Base-by-base conservation (phyloP, 2,329 filamentous ascomycete species). In the Fusarium buharicum region DNA sequence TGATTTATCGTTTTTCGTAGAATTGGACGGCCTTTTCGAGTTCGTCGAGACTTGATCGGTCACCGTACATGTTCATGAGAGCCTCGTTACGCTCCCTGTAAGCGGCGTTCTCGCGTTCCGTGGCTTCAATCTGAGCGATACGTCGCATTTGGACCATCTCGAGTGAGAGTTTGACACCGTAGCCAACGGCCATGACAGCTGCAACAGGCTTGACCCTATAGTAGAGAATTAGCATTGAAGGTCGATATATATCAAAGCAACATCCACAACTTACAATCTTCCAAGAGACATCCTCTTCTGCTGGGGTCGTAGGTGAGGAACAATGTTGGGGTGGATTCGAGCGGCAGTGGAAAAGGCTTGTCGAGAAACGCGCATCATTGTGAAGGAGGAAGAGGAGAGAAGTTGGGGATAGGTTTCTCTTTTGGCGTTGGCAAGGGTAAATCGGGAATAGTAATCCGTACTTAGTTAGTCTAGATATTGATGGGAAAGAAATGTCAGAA, bases 41-140 rank as follows among this genome's bases (percentile, higher is more conserved):
- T 60, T 78, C 78, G 22, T 79, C 77, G 4, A 84, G 73, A 59
- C 77, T 83, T 24, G 78, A 78, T 13, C 81, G 76, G 58, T 81
- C 80, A 41, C 82, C 81, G 55, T 84, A 84, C 53, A 81, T 77
- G 31, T 83, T 77, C 71, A 82, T 74, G 59, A 84, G 72, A 51
- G 79, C 73, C 17, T 77, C 75, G 55, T 81, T 76, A 43, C 72
- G 73, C 34, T 72, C 71, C 58, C 73, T 74, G 47, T 70, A 72
- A 47, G 76, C 74, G n/a, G 66, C 68, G 33, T 75, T 74, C 38
- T 75, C 65, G 50, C 72, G 71, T 53, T 79, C 76, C 16, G 62
- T 70, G 50, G 69, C 67, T 50, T 73, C 68, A 41, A 72, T 67
- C 41, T 67, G 71, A 40, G 71, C 69, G 18, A 65, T 55, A 22